Evolutionary conservation across 768 basidiomycete species (phyloP).

Genomic region (Epithele typhae): DNA sequence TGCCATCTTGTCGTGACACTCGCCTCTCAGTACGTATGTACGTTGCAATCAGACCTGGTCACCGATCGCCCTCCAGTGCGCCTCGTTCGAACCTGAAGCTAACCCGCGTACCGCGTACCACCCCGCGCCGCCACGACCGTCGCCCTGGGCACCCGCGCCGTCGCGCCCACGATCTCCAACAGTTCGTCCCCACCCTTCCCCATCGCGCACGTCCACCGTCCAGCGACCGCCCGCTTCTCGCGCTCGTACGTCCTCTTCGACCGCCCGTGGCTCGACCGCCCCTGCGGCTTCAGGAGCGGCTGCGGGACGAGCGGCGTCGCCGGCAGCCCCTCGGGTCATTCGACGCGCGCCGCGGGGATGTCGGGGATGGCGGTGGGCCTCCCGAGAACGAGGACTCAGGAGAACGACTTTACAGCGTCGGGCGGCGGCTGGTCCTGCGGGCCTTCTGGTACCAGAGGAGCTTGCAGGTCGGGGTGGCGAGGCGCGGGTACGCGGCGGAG

Average conservation of each 20-base stretch:
- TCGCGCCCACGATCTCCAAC: constrained; percentile 29
- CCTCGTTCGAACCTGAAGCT: background rate
- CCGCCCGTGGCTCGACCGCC: constrained; percentile 28
- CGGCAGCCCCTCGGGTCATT: constrained; percentile 16
- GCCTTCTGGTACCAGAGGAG: constrained; percentile 12
- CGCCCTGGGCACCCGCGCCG: background rate
- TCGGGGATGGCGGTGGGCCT: constrained; percentile 25
- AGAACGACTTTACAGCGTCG: constrained; percentile 29
- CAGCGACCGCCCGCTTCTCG: no score
- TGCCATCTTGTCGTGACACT: no score
- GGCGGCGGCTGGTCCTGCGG: background rate
- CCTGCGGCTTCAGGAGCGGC: constrained; percentile 30
- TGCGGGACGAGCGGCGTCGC: constrained; percentile 27
- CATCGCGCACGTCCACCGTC: constrained; percentile 34
- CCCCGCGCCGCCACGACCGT: background rate
- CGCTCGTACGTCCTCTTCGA: constrained; percentile 29
- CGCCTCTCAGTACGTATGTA: background rate
- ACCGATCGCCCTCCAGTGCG: background rate
- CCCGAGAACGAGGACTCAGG: constrained; percentile 27
- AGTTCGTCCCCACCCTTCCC: constrained; percentile 38
- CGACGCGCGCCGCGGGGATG: constrained; percentile 13
- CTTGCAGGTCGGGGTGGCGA: constrained; percentile 11
- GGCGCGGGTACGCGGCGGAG: constrained; percentile 4
- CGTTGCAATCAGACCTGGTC: background rate
- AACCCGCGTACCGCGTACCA: background rate